Percentiles rank a stretch among this genome's conserved stretches.
Evolutionary conservation across 2,329 filamentous ascomycete genomes (phyloP).

Genomic region (Onygena corvina): DNA sequence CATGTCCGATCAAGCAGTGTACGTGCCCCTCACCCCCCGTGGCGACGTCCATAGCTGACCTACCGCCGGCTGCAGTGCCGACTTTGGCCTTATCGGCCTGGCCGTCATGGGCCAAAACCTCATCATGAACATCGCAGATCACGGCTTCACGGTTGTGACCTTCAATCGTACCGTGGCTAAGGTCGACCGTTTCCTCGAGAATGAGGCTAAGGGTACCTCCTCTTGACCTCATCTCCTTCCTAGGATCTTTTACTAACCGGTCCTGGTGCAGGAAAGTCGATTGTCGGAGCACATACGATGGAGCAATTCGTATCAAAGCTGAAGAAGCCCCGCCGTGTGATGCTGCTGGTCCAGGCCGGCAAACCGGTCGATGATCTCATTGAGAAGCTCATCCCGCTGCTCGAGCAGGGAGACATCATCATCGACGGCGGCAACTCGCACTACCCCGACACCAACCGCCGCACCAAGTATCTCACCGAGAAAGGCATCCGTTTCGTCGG

Average conservation of each 20-base stretch:
- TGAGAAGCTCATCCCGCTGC: conserved; percentile 74
- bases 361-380: conserved; percentile 99
- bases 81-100: conserved; percentile 86
- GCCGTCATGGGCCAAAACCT: conserved; percentile 85
- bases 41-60: conserved; percentile 56
- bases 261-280: conserved; percentile 58
- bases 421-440: conserved; percentile 99
- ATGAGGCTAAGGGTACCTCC: conserved; percentile 69
- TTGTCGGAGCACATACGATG: conserved; percentile 83
- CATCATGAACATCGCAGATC: conserved; percentile 79
- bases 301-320: conserved; percentile 94
- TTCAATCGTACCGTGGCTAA: conserved; percentile 99
- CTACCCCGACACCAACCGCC: conserved; percentile 97
- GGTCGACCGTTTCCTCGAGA: conserved; percentile 85
- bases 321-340: conserved; percentile 91
- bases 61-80: conserved; percentile 53
- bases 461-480: conserved; percentile 68
- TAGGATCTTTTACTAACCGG: conserved; percentile 20
- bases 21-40: conserved; percentile 30
- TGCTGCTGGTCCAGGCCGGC: conserved; percentile 98
- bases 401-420: conserved; percentile 88
- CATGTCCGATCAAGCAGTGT: conserved; percentile 15
- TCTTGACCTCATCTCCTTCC: conserved; percentile 1
- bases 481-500: conserved; percentile 96
- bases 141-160: conserved; percentile 91